Percentiles rank a stretch among this genome's conserved stretches.
These are phyloP conservation scores for Penicillium polonicum DNA, from an alignment of 2,329 filamentous ascomycete genomes.

Conservation along the genomic window DNA sequence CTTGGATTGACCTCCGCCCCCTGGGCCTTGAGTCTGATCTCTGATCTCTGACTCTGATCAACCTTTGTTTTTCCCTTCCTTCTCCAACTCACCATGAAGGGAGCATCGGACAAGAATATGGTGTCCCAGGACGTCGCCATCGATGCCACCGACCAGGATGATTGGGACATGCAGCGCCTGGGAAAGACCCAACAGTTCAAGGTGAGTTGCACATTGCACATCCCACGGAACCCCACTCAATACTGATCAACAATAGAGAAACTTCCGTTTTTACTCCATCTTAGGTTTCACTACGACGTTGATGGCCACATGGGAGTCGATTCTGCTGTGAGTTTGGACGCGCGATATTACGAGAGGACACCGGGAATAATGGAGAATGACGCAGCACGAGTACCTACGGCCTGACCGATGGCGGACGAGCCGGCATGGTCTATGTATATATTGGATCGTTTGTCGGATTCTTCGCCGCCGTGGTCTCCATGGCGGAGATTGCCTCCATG, in stretches of 20 bases:
- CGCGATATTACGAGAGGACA: neutral
- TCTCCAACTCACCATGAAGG: neutral
- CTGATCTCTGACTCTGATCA: no score
- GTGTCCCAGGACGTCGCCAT: conserved; percentile 18
- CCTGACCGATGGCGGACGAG: conserved; percentile 34
- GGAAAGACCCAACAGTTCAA: conserved; percentile 52
- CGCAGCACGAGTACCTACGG: conserved; percentile 29
- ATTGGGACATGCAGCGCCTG: conserved; percentile 49
- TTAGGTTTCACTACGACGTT: conserved; percentile 42
- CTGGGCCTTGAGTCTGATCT: no score
- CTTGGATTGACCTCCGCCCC: no score
- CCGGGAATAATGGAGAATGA: conserved; percentile 3
- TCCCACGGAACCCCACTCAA: neutral
- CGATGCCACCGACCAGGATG: conserved; percentile 22
- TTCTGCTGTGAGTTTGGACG: conserved; percentile 34
- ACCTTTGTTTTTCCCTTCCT: neutral
- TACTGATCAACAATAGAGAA: conserved; percentile 32
- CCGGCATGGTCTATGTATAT: conserved; percentile 41
- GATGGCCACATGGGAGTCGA: conserved; percentile 44
- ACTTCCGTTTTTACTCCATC: conserved; percentile 42
- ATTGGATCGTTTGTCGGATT: conserved; percentile 39
- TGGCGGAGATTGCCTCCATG: conserved; percentile 45
- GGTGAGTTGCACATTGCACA: conserved; percentile 20
- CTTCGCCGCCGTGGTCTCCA: conserved; percentile 38
- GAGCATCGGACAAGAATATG: conserved; percentile 14